Evolutionary conservation across 257 asterid species (phyloP), one percentile per base, ranked within the genome.

Genomic region (Rehmannia glutinosa): DNA sequence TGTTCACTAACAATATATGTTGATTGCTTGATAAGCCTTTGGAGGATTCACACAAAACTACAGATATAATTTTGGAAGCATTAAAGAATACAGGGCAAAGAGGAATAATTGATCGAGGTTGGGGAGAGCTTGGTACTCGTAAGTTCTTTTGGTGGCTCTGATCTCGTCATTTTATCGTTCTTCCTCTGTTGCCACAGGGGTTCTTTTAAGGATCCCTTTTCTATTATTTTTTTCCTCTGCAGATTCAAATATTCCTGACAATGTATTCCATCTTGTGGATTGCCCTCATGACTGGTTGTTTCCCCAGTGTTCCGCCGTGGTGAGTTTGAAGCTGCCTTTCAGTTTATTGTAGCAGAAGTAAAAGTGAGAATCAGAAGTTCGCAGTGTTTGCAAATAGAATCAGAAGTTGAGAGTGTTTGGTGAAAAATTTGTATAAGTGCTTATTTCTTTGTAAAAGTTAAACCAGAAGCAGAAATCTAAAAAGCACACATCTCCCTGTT

Each of bases 211-310:
- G 8, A 2, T 10, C 8, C 0, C 4, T 20, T 49, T 7, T 20
- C 17, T 49, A 0, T 58, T 32, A 6, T 19, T 35, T 50, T 36
- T 38, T 53, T 59, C 35, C 51, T 16, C 54, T 77, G 75, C 90
- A 94, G 99, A 76, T 73, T 77, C 87, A 20, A 87, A 78, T 66
- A 87, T 88, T 38, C 95, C 97, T 0, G 95, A 85, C 66, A 71
- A 80, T 65, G 90, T 94, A 60, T 91, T 80, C 83, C 86, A 84
- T 57, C 83, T 94, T 0, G 80, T 75, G 65, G 97, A 94, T 76
- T 94, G 96, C 80, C 99, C 99, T 68, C 99, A 94, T 50, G 99
- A 94, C 78, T 91, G 99, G 99, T 73, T 94, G 75, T 94, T 94
- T 81, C 95, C 99, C 77, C 96, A 78, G 68, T 94, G 99, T 54